Conservation (phyloP, 495 filamentous ascomycete genomes). For the Penicillium cataractarum region DNA sequence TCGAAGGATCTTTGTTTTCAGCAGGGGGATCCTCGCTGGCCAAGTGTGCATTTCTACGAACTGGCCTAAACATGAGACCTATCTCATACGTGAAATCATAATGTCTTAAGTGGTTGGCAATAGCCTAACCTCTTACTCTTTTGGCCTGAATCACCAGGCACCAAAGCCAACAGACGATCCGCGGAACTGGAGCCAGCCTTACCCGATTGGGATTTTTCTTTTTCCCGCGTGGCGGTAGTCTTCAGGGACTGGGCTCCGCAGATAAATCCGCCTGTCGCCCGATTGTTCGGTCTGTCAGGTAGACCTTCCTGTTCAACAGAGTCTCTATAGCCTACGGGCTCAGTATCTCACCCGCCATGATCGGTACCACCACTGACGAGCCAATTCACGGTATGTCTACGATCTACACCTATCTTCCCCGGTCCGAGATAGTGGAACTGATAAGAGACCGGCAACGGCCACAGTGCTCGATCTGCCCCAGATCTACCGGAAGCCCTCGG, state of each 20-base stretch:
- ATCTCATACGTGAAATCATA: not conserved
- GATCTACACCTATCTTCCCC: slow-evolving; percentile 15
- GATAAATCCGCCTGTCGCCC: slow-evolving; percentile 8
- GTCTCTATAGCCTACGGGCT: not conserved
- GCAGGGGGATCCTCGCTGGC: no score
- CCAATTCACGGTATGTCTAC: slow-evolving; percentile 46
- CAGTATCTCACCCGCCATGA: slow-evolving; percentile 34
- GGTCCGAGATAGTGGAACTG: slow-evolving; percentile 37
- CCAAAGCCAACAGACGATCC: slow-evolving; percentile 24
- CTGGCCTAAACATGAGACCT: not conserved
- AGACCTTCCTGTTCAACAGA: not conserved
- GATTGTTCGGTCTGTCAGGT: not conserved
- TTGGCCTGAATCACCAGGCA: not conserved
- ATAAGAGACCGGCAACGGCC: slow-evolving; percentile 33
- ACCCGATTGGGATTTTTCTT: slow-evolving; percentile 50
- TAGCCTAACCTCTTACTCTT: no score
- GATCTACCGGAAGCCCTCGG: slow-evolving; percentile 53
- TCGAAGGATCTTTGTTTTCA: not conserved
- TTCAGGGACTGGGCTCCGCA: slow-evolving; percentile 13
- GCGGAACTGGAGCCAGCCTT: slow-evolving; percentile 43
- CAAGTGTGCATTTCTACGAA: not conserved
- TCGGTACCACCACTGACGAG: slow-evolving; percentile 43
- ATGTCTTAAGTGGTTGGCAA: not conserved
- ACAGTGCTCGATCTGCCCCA: slow-evolving; percentile 59
- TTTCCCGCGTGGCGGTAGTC: slow-evolving; percentile 25